Evolutionary conservation across 805 yeast genomes (phyloP), one percentile per base, ranked within the genome.

Genomic region (Candida sanyiensis): DNA sequence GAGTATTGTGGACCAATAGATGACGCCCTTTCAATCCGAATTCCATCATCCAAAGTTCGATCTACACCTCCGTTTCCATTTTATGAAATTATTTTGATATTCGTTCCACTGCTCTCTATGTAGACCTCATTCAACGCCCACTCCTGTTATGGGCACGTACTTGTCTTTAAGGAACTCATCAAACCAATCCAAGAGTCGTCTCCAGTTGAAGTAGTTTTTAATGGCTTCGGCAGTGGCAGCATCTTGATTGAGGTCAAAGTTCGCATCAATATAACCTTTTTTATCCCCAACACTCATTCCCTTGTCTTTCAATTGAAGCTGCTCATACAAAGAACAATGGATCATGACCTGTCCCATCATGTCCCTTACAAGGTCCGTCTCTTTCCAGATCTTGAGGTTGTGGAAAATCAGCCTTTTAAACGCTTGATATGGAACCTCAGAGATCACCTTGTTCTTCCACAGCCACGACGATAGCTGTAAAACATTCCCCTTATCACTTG

Each of bases 361-460:
- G 20, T 50, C 43, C 26, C 40, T 17, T 5, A 42, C 46, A 5
- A 52, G 18, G 3, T 43, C 41, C 3, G 35, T 33, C 7, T 51
- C 52, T 6, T 45, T 34, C 46, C 46, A 42, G 4, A 27, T 29
- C 19, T 28, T 40, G 8, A 45, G 39, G 1, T 43, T 33, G 39
- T 47, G 50, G 6, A 41, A 8, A 9, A 45, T 5, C 26, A 51
- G 25, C 16, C 37, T 46, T 28, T 39, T 42, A 15, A 54, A 47
- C 1, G 50, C 47, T 8, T 43, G 36, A 32, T 41, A 54, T 19
- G 58, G 58, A 1, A 44, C 56, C 24, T 46, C 47, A 5, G 50
- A 18, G 2, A 32, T 20, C 13, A 51, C 42, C 13, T 46, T 40
- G 7, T 41, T 37, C 1, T 45, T 37, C 54, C 55, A 48, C 19